Evolutionary conservation across 352 stramenopile genomes (phyloP).

Genomic region (Globisporangium nodosum): DNA sequence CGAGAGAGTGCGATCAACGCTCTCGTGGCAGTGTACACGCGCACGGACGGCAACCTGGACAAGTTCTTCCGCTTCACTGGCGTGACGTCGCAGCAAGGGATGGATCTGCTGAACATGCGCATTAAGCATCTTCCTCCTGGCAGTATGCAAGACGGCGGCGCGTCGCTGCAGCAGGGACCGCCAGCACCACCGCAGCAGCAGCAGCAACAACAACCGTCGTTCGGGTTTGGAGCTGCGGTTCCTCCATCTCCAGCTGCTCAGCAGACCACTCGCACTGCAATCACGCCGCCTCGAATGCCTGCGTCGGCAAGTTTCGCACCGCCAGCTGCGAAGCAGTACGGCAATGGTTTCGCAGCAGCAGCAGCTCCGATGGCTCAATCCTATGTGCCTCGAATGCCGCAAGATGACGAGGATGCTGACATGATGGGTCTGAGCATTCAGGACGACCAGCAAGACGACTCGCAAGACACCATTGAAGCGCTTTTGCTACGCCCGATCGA

Average conservation of each 20-base stretch:
- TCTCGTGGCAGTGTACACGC: conserved; percentile 63
- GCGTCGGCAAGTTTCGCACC: conserved; percentile 13
- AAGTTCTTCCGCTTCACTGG: conserved; percentile 74
- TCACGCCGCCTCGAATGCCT: conserved; percentile 17
- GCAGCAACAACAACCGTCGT: background rate
- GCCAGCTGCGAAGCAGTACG: background rate
- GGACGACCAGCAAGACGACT: conserved; percentile 4
- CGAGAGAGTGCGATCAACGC: conserved; percentile 71
- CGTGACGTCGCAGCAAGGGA: conserved; percentile 73
- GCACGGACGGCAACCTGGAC: conserved; percentile 62
- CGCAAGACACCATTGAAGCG: conserved; percentile 28
- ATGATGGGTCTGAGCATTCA: conserved; percentile 38
- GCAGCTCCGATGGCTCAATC: background rate
- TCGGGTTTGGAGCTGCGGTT: background rate
- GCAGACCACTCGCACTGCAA: background rate
- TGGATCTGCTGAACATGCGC: conserved; percentile 67
- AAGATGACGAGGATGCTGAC: conserved; percentile 47
- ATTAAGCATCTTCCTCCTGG: conserved; percentile 69
- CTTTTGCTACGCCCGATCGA: conserved; percentile 66
- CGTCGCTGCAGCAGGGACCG: background rate
- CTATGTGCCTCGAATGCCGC: conserved; percentile 3
- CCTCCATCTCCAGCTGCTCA: background rate
- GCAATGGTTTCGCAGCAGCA: background rate
- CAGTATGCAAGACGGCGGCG: conserved; percentile 20
- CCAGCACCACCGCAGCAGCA: background rate